Conservation (phyloP, 257 asterid genomes). For the Fraxinus quadrangulata region DNA sequence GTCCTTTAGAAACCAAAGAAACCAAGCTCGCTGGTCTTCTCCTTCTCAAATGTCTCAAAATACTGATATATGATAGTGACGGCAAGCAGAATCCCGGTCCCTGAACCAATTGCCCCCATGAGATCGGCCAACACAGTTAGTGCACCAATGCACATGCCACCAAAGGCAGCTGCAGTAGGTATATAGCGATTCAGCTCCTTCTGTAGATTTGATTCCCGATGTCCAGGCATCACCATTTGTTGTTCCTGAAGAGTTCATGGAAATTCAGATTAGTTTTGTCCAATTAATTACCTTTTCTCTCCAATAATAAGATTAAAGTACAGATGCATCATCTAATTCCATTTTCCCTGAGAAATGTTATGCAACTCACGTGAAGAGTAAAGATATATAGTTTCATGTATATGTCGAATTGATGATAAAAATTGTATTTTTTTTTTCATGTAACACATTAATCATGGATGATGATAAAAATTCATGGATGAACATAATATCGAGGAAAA, state of each 20-base stretch:
- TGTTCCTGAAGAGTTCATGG: constrained; percentile 16
- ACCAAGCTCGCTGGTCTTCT: constrained; percentile 28
- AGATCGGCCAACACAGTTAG: constrained; percentile 27
- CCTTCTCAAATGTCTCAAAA: constrained; percentile 29
- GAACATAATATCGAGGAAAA: constrained; percentile 1
- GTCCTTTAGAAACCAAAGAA: constrained; percentile 25
- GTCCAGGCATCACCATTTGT: constrained; percentile 33
- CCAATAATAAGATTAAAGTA: no score
- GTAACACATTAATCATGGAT: not conserved
- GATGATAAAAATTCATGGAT: not conserved
- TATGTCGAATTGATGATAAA: no score
- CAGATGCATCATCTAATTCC: not conserved
- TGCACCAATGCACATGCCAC: constrained; percentile 24
- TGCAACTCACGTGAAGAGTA: not conserved
- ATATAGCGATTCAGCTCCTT: constrained; percentile 31
- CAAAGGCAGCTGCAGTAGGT: constrained; percentile 31
- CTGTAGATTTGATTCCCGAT: constrained; percentile 23
- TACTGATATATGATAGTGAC: constrained; percentile 30
- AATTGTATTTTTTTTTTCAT: not conserved
- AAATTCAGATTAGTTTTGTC: not conserved
- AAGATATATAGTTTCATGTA: no score
- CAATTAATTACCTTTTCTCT: not conserved
- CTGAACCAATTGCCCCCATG: constrained; percentile 30
- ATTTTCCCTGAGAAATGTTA: not conserved
- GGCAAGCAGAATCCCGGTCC: constrained; percentile 23